Evolutionary conservation across 768 basidiomycete species (phyloP).

Genomic region (Lactarius quietus): DNA sequence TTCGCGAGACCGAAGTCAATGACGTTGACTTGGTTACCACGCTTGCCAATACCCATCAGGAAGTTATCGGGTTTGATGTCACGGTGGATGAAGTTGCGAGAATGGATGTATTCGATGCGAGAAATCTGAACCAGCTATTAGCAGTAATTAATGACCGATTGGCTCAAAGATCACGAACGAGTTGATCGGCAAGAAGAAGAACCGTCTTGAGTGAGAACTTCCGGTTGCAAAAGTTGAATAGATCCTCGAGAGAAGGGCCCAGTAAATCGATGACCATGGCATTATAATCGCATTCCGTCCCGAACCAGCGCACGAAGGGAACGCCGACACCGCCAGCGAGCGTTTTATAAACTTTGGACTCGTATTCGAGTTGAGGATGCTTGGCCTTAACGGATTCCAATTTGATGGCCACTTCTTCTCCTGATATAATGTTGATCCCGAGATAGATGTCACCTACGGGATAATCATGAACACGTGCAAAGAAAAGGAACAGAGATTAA

Average conservation of each 20-base stretch:
- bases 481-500: constrained; percentile 20
- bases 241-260: constrained; percentile 85
- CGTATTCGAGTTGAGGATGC: constrained; percentile 99
- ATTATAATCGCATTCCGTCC: constrained; percentile 97
- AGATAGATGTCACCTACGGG: constrained; percentile 92
- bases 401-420: constrained; percentile 99
- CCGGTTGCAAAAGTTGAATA: constrained; percentile 95
- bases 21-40: constrained; percentile 99
- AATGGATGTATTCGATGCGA: constrained; percentile 99
- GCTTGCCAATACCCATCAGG: constrained; percentile 99
- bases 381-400: constrained; percentile 99
- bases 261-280: constrained; percentile 99
- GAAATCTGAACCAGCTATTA: constrained; percentile 63
- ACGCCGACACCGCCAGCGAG: constrained; percentile 98
- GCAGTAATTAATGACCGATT: constrained; percentile 1
- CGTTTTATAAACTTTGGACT: constrained; percentile 95
- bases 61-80: constrained; percentile 99
- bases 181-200: constrained; percentile 91
- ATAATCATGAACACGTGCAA: not conserved
- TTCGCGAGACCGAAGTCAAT: constrained; percentile 98
- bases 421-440: constrained; percentile 99
- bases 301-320: constrained; percentile 95
- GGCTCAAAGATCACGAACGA: constrained; percentile 50
- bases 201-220: constrained; percentile 98
- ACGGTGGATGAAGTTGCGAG: constrained; percentile 95